Conservation (phyloP, 345 rosid species). For the Citrus sp. region DNA sequence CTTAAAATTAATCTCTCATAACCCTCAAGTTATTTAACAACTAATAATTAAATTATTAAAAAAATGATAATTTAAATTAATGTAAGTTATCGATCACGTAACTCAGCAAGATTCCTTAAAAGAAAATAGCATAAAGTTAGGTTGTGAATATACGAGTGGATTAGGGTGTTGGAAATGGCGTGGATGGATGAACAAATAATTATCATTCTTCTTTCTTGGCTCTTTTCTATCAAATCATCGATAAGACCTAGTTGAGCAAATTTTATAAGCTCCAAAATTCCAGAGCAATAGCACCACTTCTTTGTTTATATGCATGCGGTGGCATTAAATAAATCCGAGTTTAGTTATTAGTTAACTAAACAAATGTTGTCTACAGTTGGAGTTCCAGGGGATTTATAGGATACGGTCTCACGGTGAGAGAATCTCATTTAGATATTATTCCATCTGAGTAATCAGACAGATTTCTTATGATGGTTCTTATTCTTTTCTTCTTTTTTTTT, state of each 20-base stretch:
- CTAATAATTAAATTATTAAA: too few relatives aligned
- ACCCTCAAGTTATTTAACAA: not conserved
- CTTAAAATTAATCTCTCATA: too few relatives aligned
- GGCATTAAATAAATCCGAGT: not conserved
- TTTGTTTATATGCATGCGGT: not conserved
- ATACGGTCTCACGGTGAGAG: not conserved
- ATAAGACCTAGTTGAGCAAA: not conserved
- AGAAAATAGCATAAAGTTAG: not conserved
- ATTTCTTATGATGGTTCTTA: too few relatives aligned
- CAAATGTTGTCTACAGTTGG: not conserved
- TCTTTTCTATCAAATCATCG: not conserved
- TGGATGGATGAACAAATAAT: not conserved
- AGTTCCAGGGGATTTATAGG: not conserved
- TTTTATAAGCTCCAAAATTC: not conserved
- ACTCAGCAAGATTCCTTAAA: too few relatives aligned
- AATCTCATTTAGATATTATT: not conserved
- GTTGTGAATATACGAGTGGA: not conserved
- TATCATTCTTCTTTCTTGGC: not conserved
- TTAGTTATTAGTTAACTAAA: too few relatives aligned
- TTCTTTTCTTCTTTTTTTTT: too few relatives aligned
- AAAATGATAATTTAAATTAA: too few relatives aligned
- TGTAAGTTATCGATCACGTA: too few relatives aligned
- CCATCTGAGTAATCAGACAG: not conserved
- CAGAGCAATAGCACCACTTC: not conserved
- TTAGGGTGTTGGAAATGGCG: slow-evolving; percentile 10